Base-by-base conservation (phyloP, 2,329 filamentous ascomycete species). In the Dichotomopilus funicola region DNA sequence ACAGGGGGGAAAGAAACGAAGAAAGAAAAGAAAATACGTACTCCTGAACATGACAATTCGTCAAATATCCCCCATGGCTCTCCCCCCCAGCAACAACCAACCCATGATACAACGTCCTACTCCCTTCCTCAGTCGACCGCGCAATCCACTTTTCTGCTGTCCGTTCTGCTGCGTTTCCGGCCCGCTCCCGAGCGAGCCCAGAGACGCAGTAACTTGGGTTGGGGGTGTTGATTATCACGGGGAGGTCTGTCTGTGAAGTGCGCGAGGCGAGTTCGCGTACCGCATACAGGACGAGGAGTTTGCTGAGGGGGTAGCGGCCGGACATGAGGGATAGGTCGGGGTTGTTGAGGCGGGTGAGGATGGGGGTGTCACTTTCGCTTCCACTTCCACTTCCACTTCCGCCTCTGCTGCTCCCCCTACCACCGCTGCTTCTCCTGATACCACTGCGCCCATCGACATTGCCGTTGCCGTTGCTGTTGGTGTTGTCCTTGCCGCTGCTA, bases 51-150 rank as follows among this genome's bases (percentile, higher is more conserved):
- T 67, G 62, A 31, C 69, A 70, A 36, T 70, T 67, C 0, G 58
- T 64, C 51, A 72, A 58, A 37, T 69, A 72, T 33, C 71, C 63
- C 1, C 71, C 70, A 37, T 70, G 62, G 0, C 57, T 69, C 41
- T 72, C 71, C 0, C 51, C 34, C 0, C 69, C 69, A 1, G 64
- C 66, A 2, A 69, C 41, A 2, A 8, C 8, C 12, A 70, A 50
- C 0, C 63, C 70, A 41, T 66, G 49, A 0, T 72, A 66, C 1
- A 72, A 60, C 1, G 63, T 61, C 0, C 70, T 64, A 35, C 68
- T 68, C 0, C 78, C 78, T 49, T 73, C 71, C 61, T 80, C 78
- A 0, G 73, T 69, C 0, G 69, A 70, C 1, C 76, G 69, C 0
- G 73, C 77, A 9, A 77, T 34, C 9, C 74, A 27, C 19, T 50